phyloP scores from a whole-genome alignment of 208 protist species.

The Angomonas ambiguus region DNA sequence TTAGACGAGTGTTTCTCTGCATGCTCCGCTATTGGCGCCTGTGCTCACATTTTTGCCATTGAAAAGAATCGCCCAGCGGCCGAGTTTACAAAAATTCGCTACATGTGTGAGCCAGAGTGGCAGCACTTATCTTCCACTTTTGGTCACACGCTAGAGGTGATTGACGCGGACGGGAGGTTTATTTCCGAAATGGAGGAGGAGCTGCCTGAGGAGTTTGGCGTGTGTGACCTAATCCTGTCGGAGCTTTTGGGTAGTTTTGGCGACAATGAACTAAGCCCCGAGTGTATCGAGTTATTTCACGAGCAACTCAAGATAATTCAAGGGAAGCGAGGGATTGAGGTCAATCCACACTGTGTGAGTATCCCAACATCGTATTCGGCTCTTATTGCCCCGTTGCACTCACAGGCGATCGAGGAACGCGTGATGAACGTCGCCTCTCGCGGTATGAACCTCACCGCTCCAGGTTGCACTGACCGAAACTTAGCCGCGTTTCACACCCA shows the following conservation, averaged over 20 bases:
- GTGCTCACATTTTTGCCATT: constrained; percentile 92
- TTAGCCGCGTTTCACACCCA: constrained; percentile 60
- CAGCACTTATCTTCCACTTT: constrained; percentile 47
- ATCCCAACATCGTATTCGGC: constrained; percentile 79
- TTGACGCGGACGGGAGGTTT: constrained; percentile 85
- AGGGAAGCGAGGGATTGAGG: constrained; percentile 22
- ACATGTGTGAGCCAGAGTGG: constrained; percentile 56
- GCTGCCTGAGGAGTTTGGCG: constrained; percentile 59
- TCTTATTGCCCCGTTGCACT: constrained; percentile 77
- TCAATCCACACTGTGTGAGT: constrained; percentile 45
- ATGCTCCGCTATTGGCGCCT: constrained; percentile 46
- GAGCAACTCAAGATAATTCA: constrained; percentile 55
- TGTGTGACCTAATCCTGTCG: constrained; percentile 94
- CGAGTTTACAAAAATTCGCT: constrained; percentile 76
- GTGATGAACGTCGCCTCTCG: constrained; percentile 46
- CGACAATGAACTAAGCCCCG: constrained; percentile 99
- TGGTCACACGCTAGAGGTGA: constrained; percentile 86
- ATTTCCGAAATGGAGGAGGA: constrained; percentile 36
- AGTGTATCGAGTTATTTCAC: constrained; percentile 97
- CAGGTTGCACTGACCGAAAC: constrained; percentile 43
- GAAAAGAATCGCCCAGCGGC: constrained; percentile 98
- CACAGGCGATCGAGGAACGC: constrained; percentile 40
- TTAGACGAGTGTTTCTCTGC: constrained; percentile 87
- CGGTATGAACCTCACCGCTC: constrained; percentile 50
- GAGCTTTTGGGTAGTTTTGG: constrained; percentile 99